Base-by-base conservation (phyloP, 371 early-diverging fungal genomes). In the Rhizoclosmatium hyalinum region DNA sequence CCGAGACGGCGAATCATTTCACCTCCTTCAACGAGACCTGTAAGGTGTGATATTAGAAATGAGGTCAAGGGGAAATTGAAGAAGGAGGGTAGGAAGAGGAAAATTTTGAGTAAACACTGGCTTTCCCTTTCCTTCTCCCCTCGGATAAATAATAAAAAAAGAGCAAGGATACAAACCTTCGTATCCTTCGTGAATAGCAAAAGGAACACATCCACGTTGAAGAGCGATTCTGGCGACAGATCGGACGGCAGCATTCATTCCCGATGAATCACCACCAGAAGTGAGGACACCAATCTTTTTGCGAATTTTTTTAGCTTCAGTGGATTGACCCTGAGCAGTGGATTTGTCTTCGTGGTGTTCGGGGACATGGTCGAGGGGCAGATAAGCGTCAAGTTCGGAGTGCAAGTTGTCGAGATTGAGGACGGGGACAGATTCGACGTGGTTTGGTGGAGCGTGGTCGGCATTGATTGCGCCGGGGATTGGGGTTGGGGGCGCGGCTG, bases 181-280 rank as follows among this genome's bases (percentile, higher is more conserved):
- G 82, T 96, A 99, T 10, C 99, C 99, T 81, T 98, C 96, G 76
- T 93, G 94, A 65, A 99, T 92, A 12, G 92, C 93, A 84, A 89
- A 98, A 0, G 97, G 94, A 57, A 92, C 87, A 79, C 95, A 95
- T 1, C 92, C 94, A 21, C 91, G 88, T 53, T 91, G 86, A 70
- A 96, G 90, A 45, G 96, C 93, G 66, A 95, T 92, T 57, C 99
- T 90, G n/a, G 98, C 95, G 45, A 97, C 92, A 12, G 95, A 92
- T 46, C 99, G 90, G 21, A 99, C 98, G 43, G 94, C 94, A 24
- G 98, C 93, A 80, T 99, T 99, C 99, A 99, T 99, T 60, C 99
- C 99, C 12, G 95, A 96, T 3, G 97, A 92, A 87, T 99, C 99
- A 60, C 99, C 99, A 55, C 99, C 99, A 66, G 95, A 94, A 19